Conservation (phyloP, 1,139 yeast species). For the Suhomyces coccinellae region DNA sequence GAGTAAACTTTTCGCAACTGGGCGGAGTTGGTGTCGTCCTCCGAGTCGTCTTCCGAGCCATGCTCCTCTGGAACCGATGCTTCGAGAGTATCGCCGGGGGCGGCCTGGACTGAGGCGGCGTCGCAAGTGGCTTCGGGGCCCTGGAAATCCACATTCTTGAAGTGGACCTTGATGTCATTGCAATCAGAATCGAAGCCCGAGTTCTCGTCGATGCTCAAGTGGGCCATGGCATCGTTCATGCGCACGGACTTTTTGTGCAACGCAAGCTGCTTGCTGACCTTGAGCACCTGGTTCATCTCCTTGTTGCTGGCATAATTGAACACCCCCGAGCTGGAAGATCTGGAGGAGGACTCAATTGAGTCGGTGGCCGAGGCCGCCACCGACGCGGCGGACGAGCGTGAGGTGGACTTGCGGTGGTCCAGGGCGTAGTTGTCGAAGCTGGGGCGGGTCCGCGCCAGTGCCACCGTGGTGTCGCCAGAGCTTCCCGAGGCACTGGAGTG, state of each 20-base stretch:
- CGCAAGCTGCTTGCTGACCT: slow-evolving; percentile 16
- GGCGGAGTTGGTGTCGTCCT: slow-evolving; percentile 4
- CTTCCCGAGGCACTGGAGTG: slow-evolving; percentile 7
- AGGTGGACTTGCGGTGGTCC: neutral
- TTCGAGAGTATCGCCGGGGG: neutral
- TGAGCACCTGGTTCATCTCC: slow-evolving; percentile 19
- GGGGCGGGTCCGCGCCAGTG: neutral
- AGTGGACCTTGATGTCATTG: slow-evolving; percentile 11
- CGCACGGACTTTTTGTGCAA: slow-evolving; percentile 6
- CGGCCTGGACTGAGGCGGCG: neutral
- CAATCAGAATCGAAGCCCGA: slow-evolving; percentile 8
- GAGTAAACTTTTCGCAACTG: slow-evolving; percentile 20
- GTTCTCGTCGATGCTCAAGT: slow-evolving; percentile 10
- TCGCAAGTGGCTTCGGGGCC: neutral
- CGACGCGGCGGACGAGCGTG: slow-evolving; percentile 1
- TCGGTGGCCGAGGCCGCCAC: slow-evolving; percentile 3
- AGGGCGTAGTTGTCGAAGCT: neutral
- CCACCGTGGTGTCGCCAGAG: slow-evolving; percentile 8
- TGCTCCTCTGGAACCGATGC: slow-evolving; percentile 5
- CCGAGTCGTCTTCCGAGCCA: slow-evolving; percentile 8
- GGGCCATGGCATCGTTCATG: slow-evolving; percentile 3
- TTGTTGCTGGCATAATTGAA: slow-evolving; percentile 14
- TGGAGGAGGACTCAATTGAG: slow-evolving; percentile 3
- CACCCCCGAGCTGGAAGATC: slow-evolving; percentile 5
- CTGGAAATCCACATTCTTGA: slow-evolving; percentile 15